Evolutionary conservation across 306 rosid genomes (phyloP).

Genomic region (Abrus precatorius): DNA sequence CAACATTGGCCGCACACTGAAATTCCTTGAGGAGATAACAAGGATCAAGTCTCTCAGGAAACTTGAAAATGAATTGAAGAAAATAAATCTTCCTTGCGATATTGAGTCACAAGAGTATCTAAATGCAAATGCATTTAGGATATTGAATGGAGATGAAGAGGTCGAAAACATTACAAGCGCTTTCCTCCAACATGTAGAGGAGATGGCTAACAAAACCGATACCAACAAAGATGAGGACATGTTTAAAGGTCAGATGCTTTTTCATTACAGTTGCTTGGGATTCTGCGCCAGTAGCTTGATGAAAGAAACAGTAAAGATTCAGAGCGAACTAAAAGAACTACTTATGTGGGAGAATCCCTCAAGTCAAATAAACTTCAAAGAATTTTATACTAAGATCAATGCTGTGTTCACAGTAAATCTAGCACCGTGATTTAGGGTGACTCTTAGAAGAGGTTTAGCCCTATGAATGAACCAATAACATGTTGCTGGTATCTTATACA

Average conservation of each 20-base stretch:
- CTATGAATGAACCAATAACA: slow-evolving; percentile 13
- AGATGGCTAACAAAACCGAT: slow-evolving; percentile 51
- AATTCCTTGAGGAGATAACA: slow-evolving; percentile 51
- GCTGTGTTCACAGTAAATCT: slow-evolving; percentile 28
- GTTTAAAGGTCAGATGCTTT: slow-evolving; percentile 58
- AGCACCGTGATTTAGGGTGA: slow-evolving; percentile 7
- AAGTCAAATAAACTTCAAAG: slow-evolving; percentile 46
- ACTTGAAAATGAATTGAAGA: slow-evolving; percentile 53
- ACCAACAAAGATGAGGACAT: slow-evolving; percentile 57
- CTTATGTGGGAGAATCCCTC: slow-evolving; percentile 70
- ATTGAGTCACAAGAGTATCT: slow-evolving; percentile 58
- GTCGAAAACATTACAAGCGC: slow-evolving; percentile 54
- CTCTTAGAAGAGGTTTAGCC: slow-evolving; percentile 5
- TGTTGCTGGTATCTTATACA: slow-evolving; percentile 4
- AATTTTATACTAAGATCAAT: slow-evolving; percentile 54
- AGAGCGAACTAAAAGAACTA: slow-evolving; percentile 63
- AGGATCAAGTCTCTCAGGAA: slow-evolving; percentile 42
- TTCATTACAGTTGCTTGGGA: slow-evolving; percentile 67
- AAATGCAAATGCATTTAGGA: slow-evolving; percentile 43
- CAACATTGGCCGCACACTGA: slow-evolving; percentile 53
- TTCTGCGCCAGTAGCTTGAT: slow-evolving; percentile 67
- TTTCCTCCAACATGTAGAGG: slow-evolving; percentile 60
- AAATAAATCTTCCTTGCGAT: slow-evolving; percentile 42
- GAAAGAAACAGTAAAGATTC: slow-evolving; percentile 67
- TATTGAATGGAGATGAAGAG: slow-evolving; percentile 53